Percentiles rank a stretch among this genome's conserved stretches.
Conservation (phyloP, 306 rosid genomes). For the Calophaca sinica region DNA sequence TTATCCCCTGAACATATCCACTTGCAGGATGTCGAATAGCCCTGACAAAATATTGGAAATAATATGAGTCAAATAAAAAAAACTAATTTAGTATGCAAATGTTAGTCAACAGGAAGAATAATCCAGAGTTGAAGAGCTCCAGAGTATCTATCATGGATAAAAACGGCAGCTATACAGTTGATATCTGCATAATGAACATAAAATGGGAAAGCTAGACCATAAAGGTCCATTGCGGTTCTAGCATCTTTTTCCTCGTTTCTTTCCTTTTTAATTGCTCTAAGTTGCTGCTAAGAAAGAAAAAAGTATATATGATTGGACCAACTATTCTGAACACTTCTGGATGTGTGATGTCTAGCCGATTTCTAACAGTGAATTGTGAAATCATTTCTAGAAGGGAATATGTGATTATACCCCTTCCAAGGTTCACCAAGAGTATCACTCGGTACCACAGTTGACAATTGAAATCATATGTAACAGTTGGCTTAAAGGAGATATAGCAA, state of each 20-base stretch:
- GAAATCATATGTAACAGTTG: constrained; percentile 5
- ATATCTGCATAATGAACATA: not conserved
- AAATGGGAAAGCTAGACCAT: constrained; percentile 27
- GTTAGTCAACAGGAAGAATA: not conserved
- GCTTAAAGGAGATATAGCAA: constrained; percentile 27
- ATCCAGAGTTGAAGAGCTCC: not conserved
- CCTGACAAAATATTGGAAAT: constrained; percentile 64
- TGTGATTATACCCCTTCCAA: constrained; percentile 2
- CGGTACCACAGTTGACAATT: constrained; percentile 5
- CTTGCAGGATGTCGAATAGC: constrained; percentile 99
- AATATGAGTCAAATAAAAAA: constrained; percentile 28
- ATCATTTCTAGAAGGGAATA: constrained; percentile 30
- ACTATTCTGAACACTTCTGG: not conserved
- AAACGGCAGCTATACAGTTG: not conserved
- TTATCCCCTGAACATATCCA: constrained; percentile 99
- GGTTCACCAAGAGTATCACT: constrained; percentile 30
- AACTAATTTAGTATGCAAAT: not conserved
- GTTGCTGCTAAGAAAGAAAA: not conserved
- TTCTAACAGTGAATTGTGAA: constrained; percentile 23
- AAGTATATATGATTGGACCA: too few relatives aligned
- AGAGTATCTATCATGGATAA: constrained; percentile 18
- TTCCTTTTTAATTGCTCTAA: constrained; percentile 1
- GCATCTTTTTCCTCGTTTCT: constrained; percentile 15
- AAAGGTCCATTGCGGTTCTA: not conserved
- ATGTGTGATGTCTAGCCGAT: too few relatives aligned